Conservation (phyloP, 1,284 basidiomycete species). For the Fomitiporia mediterranea region DNA sequence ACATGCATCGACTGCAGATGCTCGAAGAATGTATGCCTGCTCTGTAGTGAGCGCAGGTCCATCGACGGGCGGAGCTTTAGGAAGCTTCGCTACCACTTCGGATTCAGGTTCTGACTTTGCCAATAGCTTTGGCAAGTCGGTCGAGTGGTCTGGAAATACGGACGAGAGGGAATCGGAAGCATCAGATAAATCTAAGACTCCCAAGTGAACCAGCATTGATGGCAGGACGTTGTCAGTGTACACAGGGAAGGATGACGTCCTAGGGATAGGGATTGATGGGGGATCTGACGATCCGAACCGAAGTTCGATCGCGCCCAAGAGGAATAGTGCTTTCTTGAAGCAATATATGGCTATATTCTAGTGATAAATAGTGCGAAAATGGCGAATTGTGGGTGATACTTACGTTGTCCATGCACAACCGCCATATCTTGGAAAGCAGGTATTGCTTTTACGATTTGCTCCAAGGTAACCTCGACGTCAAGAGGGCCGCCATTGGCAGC, state of each 20-base stretch:
- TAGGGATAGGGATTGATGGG: constrained; percentile 57
- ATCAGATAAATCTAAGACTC: constrained; percentile 62
- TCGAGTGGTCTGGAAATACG: constrained; percentile 27
- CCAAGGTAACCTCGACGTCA: constrained; percentile 56
- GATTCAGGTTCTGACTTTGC: not conserved
- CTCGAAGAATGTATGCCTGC: constrained; percentile 75
- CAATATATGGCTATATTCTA: constrained; percentile 63
- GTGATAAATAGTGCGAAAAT: not conserved
- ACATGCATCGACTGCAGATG: constrained; percentile 74
- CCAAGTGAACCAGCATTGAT: constrained; percentile 73
- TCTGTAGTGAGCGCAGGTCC: constrained; percentile 57
- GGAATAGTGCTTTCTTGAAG: constrained; percentile 86
- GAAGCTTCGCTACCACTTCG: constrained; percentile 13
- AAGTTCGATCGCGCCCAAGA: constrained; percentile 64
- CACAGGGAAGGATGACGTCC: constrained; percentile 58
- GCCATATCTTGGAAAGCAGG: constrained; percentile 76
- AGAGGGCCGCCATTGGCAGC: constrained; percentile 32
- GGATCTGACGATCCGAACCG: constrained; percentile 51
- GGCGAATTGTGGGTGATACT: constrained; percentile 25
- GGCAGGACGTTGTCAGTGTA: constrained; percentile 88
- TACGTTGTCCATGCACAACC: constrained; percentile 56
- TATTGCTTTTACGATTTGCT: constrained; percentile 68
- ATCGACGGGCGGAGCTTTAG: constrained; percentile 40
- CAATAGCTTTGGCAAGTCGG: constrained; percentile 9
- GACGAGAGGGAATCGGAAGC: constrained; percentile 32